These are phyloP conservation scores for Aspergillus egyptiacus DNA, from an alignment of 495 filamentous ascomycete species.

Conservation along the genomic window DNA sequence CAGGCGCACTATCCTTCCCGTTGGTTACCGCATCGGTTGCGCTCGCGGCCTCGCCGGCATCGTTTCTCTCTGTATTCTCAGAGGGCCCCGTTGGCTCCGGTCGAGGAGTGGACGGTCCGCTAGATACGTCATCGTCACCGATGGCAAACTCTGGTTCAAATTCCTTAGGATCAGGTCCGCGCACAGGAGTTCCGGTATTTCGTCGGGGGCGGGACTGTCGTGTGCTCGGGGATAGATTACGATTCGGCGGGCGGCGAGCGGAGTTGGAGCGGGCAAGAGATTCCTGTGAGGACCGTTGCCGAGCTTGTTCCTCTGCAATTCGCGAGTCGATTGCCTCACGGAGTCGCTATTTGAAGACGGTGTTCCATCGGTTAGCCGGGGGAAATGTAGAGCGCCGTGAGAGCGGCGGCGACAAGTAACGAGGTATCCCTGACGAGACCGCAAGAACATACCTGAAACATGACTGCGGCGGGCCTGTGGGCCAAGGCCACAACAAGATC, in stretches of 20 bases:
- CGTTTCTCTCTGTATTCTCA: constrained; percentile 25
- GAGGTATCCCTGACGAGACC: constrained; percentile 8
- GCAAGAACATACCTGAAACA: constrained; percentile 40
- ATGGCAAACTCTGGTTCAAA: constrained; percentile 80
- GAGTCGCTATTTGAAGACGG: constrained; percentile 53
- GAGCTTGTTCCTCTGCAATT: constrained; percentile 85
- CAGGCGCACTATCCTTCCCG: constrained; percentile 21
- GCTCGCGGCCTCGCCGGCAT: constrained; percentile 22
- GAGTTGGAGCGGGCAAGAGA: constrained; percentile 46
- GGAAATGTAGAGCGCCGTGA: not conserved
- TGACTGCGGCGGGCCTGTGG: constrained; percentile 35
- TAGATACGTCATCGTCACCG: constrained; percentile 64
- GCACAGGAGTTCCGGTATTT: constrained; percentile 48
- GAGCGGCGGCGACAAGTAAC: not conserved
- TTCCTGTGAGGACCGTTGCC: constrained; percentile 53
- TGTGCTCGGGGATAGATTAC: constrained; percentile 49
- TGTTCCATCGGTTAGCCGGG: not conserved
- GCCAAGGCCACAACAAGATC: constrained; percentile 26
- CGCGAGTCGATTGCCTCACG: constrained; percentile 79
- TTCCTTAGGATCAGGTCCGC: constrained; percentile 70
- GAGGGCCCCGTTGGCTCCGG: constrained; percentile 28
- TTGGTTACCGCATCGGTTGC: constrained; percentile 17
- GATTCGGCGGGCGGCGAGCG: constrained; percentile 43
- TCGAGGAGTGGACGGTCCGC: constrained; percentile 50
- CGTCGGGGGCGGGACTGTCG: constrained; percentile 43